Conservation (phyloP, 495 filamentous ascomycete genomes). For the Daldinia childiae region DNA sequence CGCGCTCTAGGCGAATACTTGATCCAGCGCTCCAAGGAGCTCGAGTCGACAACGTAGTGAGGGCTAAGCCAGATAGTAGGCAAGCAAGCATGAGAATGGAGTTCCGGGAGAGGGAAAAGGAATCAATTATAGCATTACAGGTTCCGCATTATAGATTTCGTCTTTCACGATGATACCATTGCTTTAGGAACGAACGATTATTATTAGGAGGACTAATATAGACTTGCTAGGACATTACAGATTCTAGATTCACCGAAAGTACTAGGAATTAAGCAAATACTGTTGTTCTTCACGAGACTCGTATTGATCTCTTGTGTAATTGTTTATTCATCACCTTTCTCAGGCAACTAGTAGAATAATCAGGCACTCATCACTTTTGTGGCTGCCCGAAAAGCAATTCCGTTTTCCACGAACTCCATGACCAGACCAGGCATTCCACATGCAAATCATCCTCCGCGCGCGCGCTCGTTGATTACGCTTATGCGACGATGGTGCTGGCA, state of each 20-base stretch:
- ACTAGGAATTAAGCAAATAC: not conserved
- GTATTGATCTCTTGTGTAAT: constrained; percentile 35
- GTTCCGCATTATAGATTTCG: constrained; percentile 14
- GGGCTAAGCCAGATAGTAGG: not conserved
- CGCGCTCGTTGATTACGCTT: not conserved
- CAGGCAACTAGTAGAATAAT: constrained; percentile 29
- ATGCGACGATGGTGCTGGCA: constrained; percentile 72
- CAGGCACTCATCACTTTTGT: constrained; percentile 30
- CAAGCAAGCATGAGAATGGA: constrained; percentile 16
- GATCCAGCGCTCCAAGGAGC: constrained; percentile 79
- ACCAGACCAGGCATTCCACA: constrained; percentile 39
- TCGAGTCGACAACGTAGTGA: constrained; percentile 58
- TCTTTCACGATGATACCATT: constrained; percentile 41
- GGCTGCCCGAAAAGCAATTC: constrained; percentile 43
- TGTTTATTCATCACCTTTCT: constrained; percentile 42
- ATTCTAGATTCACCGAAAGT: not conserved
- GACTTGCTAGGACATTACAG: not conserved
- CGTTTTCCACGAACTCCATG: constrained; percentile 48
- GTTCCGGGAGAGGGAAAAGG: constrained; percentile 29
- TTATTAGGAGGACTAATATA: constrained; percentile 1
- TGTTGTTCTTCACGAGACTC: constrained; percentile 28
- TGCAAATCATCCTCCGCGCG: constrained; percentile 36
- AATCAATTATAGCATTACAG: constrained; percentile 19
- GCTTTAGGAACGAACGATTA: constrained; percentile 14
- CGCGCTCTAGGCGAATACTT: constrained; percentile 87